phyloP scores from a whole-genome alignment of 306 rosid species.

The Begonia peltatifolia region DNA sequence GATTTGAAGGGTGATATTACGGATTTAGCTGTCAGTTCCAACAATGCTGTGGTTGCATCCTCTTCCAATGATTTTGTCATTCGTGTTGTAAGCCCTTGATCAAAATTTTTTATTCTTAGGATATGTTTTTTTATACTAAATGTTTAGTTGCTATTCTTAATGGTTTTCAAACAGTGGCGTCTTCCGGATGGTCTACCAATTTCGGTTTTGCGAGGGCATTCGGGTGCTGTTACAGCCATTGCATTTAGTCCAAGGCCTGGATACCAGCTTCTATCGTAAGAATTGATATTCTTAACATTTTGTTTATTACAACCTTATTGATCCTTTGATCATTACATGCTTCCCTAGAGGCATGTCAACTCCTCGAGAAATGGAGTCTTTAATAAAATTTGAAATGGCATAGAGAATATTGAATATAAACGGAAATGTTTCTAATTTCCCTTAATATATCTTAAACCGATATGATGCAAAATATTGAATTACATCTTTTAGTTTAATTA shows the following conservation, averaged over 20 bases:
- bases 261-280: conserved; percentile 79
- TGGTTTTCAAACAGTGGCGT: conserved; percentile 51
- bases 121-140: background rate
- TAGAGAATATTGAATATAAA: too few relatives aligned
- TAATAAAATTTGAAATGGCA: too few relatives aligned
- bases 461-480: too few relatives aligned
- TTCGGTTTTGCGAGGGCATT: conserved; percentile 82
- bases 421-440: too few relatives aligned
- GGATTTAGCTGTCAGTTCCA: conserved; percentile 61
- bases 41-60: conserved; percentile 85
- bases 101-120: conserved; percentile 5
- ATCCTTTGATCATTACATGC: too few relatives aligned
- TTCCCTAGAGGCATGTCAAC: too few relatives aligned
- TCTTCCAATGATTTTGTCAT: conserved; percentile 79
- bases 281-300: background rate
- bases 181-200: conserved; percentile 80
- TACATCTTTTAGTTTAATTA: too few relatives aligned
- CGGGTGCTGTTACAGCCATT: conserved; percentile 73
- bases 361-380: too few relatives aligned
- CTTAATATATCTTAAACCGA: too few relatives aligned
- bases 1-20: conserved; percentile 67
- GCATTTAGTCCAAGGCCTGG: conserved; percentile 71
- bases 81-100: conserved; percentile 59
- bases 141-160: conserved; percentile 12
- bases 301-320: background rate